These are phyloP conservation scores for Anthracocystis setariae DNA, from an alignment of 1,284 basidiomycete species.

Conservation along the genomic window DNA sequence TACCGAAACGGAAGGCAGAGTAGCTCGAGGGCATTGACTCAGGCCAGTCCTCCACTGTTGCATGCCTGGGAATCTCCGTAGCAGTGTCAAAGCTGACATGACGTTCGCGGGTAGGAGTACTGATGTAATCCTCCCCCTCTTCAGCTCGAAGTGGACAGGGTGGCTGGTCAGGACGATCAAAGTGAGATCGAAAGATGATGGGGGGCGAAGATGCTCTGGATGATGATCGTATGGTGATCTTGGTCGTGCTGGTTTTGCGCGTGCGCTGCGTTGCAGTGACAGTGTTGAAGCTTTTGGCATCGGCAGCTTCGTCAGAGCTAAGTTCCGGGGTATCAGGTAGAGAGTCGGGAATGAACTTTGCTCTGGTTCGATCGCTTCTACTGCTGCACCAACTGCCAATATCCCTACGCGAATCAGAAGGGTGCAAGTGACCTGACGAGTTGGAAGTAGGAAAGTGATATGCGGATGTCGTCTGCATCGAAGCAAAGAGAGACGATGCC, in stretches of 20 bases:
- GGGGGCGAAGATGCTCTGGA: slow-evolving; percentile 23
- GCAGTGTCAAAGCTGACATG: slow-evolving; percentile 46
- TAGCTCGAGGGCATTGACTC: slow-evolving; percentile 25
- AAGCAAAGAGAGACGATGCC: slow-evolving; percentile 17
- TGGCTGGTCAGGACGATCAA: slow-evolving; percentile 35
- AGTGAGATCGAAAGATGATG: slow-evolving; percentile 37
- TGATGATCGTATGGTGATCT: slow-evolving; percentile 18
- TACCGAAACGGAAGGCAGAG: slow-evolving; percentile 26
- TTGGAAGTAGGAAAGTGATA: slow-evolving; percentile 29
- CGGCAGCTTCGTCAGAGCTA: slow-evolving; percentile 47
- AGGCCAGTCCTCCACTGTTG: slow-evolving; percentile 13
- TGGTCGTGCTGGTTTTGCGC: slow-evolving; percentile 33
- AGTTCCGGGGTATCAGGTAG: slow-evolving; percentile 50
- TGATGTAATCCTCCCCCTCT: slow-evolving; percentile 1
- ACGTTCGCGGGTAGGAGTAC: slow-evolving; percentile 15
- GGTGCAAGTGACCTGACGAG: slow-evolving; percentile 28
- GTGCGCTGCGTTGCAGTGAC: slow-evolving; percentile 26
- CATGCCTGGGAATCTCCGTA: slow-evolving; percentile 12
- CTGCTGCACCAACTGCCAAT: slow-evolving; percentile 7
- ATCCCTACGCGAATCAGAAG: slow-evolving; percentile 5
- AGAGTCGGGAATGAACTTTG: slow-evolving; percentile 7
- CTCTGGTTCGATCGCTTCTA: slow-evolving; percentile 8
- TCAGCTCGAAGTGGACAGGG: slow-evolving; percentile 7
- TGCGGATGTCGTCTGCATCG: slow-evolving; percentile 1
- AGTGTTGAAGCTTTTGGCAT: slow-evolving; percentile 25